These are phyloP conservation scores for Cystobasidium onofrii DNA, from an alignment of 768 basidiomycete species.

Conservation along the genomic window DNA sequence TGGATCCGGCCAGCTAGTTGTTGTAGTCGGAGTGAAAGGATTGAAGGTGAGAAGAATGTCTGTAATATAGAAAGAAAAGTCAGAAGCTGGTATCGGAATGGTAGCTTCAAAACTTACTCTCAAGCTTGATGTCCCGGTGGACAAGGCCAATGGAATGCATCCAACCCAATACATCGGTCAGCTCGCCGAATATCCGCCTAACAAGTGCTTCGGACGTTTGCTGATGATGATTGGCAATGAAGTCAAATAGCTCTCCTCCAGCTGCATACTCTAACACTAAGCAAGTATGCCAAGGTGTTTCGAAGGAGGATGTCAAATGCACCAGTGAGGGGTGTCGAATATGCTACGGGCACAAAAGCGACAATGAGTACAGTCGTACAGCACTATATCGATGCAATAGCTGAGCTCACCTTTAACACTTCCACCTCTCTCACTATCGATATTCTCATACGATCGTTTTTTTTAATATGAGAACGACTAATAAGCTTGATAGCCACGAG, in stretches of 20 bases:
- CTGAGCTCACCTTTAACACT: conserved; percentile 57
- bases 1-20: conserved; percentile 41
- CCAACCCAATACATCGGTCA: conserved; percentile 72
- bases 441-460: conserved; percentile 65
- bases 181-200: conserved; percentile 64
- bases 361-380: conserved; percentile 23
- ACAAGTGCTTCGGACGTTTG: conserved; percentile 49
- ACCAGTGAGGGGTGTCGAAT: conserved; percentile 75
- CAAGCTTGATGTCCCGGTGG: conserved; percentile 80
- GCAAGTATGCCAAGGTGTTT: conserved; percentile 64
- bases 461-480: conserved; percentile 49
- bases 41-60: conserved; percentile 67
- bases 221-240: conserved; percentile 35
- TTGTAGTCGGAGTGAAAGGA: conserved; percentile 43
- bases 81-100: no score
- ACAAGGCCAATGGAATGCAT: conserved; percentile 78
- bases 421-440: conserved; percentile 75
- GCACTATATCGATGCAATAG: neutral
- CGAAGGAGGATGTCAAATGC: conserved; percentile 61
- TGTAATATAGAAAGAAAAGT: conserved; percentile 42
- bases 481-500: conserved; percentile 57
- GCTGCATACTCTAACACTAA: conserved; percentile 66
- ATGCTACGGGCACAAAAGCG: conserved; percentile 49
- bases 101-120: conserved; percentile 48
- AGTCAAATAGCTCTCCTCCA: conserved; percentile 73